phyloP scores from a whole-genome alignment of 495 filamentous ascomycete species.

The Neurospora africana region DNA sequence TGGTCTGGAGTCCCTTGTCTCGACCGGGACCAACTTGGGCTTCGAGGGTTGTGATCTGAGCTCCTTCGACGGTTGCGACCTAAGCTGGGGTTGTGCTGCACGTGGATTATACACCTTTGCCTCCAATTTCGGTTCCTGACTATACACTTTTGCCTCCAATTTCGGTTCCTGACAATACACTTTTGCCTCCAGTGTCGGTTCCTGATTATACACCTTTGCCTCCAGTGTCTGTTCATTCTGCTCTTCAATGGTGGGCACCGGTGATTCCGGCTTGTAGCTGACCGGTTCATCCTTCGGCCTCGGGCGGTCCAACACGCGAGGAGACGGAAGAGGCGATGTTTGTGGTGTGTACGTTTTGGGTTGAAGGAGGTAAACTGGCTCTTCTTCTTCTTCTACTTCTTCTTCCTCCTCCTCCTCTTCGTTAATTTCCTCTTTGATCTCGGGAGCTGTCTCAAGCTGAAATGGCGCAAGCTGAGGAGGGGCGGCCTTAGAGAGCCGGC shows the following conservation, averaged over 20 bases:
- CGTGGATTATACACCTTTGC: neutral
- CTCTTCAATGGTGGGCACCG: neutral
- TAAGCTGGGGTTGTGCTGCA: neutral
- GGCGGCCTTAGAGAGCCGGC: conserved; percentile 18
- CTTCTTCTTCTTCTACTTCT: conserved; percentile 21
- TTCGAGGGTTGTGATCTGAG: conserved; percentile 7
- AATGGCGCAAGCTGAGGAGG: conserved; percentile 4
- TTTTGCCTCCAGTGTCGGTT: neutral
- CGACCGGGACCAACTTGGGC: conserved; percentile 18
- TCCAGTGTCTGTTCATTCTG: conserved; percentile 2
- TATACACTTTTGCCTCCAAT: too few relatives aligned
- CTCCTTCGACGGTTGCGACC: neutral
- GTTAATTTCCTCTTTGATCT: conserved; percentile 3
- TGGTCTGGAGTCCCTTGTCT: conserved; percentile 5
- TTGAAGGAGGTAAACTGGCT: conserved; percentile 36
- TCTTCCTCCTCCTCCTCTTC: conserved; percentile 17
- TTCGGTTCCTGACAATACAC: neutral
- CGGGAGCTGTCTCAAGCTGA: conserved; percentile 4
- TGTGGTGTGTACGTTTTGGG: conserved; percentile 45
- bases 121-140: too few relatives aligned
- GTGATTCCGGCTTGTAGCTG: neutral
- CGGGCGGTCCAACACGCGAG: conserved; percentile 17
- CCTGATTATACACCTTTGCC: conserved; percentile 1
- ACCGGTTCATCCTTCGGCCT: neutral
- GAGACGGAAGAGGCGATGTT: conserved; percentile 37